A percentile compares a stretch with the other conserved stretches of the same genome.
Conservation (phyloP, 2,329 filamentous ascomycete species). For the Sporothrix pallida region DNA sequence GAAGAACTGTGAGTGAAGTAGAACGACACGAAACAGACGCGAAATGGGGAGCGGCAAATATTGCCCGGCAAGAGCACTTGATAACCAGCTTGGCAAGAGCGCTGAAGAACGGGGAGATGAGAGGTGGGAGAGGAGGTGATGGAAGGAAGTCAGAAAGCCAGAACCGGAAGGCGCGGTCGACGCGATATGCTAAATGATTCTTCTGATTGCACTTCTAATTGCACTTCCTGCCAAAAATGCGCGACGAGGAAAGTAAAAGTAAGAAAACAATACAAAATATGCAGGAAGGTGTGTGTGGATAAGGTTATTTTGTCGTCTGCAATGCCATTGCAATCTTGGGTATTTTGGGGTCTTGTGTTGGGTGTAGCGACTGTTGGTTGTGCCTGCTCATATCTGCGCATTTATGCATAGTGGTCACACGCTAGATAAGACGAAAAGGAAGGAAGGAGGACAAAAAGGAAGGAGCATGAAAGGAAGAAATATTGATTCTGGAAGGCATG, state of each 20-base stretch:
- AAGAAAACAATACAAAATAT: too few relatives aligned
- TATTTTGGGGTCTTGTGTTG: too few relatives aligned
- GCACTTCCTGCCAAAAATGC: too few relatives aligned
- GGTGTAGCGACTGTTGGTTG: neutral
- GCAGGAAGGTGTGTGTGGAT: too few relatives aligned
- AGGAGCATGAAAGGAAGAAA: neutral
- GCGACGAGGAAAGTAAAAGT: too few relatives aligned
- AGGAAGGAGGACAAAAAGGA: neutral
- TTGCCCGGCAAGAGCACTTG: neutral
- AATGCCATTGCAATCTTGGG: too few relatives aligned
- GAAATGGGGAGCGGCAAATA: neutral
- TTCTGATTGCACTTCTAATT: too few relatives aligned
- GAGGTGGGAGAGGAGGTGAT: neutral
- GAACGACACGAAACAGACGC: slow-evolving; percentile 9
- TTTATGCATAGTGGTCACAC: neutral
- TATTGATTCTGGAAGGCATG: neutral
- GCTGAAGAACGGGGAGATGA: neutral
- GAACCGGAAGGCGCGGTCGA: neutral
- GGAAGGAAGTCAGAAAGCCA: neutral
- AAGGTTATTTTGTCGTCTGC: too few relatives aligned
- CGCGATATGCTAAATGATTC: neutral
- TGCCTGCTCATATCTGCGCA: slow-evolving; percentile 10
- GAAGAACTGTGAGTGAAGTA: neutral
- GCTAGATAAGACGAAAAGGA: neutral
- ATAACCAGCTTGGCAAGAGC: neutral